Evolutionary conservation across 768 basidiomycete genomes (phyloP), one percentile per base, ranked within the genome.

Genomic region (Hebeloma cylindrosporum): DNA sequence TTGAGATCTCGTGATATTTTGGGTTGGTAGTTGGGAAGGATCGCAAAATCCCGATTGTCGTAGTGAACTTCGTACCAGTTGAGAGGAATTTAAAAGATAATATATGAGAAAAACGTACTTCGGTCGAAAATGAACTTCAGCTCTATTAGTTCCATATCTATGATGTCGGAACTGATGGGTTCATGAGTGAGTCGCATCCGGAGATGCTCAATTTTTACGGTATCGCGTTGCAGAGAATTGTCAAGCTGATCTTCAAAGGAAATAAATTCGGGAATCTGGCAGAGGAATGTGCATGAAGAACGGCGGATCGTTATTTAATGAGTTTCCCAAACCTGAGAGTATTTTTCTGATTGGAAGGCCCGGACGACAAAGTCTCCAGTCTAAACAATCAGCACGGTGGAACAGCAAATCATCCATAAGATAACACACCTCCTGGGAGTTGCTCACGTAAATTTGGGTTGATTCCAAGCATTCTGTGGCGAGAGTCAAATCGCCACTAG

Each of bases 31-130:
- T 83, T 83, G 5, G 86, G 79, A 18, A 94, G 66, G 35, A 93
- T 82, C 28, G 74, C 72, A 54, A 86, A 84, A 66, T 95, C 93
- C 6, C 93, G 85, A 62, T 95, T 94, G 63, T 95, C 93, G 43
- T 83, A 74, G 51, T 93, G 87, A 44, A 72, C 84, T 88, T 56
- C n/a, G 49, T 29, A 21, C 18, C 18, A 14, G n/a, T 47, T 7
- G 35, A n/a, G 26, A 56, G 39, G 16, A 11, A 11, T 32, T 22
- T n/a, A 53, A 14, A 28, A 48, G 28, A 17, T 6, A 21, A 22
- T 17, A 25, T 30, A 17, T 22, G n/a, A 31, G 8, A 10, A n/a
- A 7, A 14, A 69, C 79, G 46, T 53, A 86, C 84, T 67, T 41
- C 86, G 78, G 56, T 88, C 83, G 57, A 88, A 85, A 58, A 88